These are phyloP conservation scores for Ogataea polymorpha DNA, from an alignment of 805 yeast genomes.

Conservation along the genomic window DNA sequence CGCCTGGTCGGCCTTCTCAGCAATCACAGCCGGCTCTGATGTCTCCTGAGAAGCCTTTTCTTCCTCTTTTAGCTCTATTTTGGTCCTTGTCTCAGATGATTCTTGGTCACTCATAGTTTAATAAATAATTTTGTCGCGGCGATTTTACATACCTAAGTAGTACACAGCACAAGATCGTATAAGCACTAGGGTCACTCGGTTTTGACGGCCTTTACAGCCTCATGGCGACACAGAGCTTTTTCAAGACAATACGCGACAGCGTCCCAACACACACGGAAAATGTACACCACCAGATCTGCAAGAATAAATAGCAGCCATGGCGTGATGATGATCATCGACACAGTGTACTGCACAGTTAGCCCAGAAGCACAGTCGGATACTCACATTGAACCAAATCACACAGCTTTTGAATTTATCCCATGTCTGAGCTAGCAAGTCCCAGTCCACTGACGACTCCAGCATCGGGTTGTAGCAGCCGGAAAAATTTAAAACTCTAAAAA, in stretches of 20 bases:
- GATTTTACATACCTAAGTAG: neutral
- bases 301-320: slow-evolving; percentile 26
- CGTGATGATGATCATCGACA: slow-evolving; percentile 21
- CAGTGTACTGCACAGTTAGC: slow-evolving; percentile 13
- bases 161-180: neutral
- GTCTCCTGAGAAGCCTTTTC: neutral
- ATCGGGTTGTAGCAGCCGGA: neutral
- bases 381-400: slow-evolving; percentile 22
- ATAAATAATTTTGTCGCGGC: slow-evolving; percentile 7
- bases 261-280: slow-evolving; percentile 19
- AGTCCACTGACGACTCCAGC: slow-evolving; percentile 7
- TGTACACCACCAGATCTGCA: slow-evolving; percentile 24
- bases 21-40: neutral
- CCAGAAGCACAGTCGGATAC: neutral
- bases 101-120: slow-evolving; percentile 31
- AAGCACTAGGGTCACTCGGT: neutral
- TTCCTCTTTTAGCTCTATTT: neutral
- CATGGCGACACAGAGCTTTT: neutral
- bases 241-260: neutral
- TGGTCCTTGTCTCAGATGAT: neutral
- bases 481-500: slow-evolving; percentile 2
- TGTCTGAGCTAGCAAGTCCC: slow-evolving; percentile 1
- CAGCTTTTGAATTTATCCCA: slow-evolving; percentile 15
- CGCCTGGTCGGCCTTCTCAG: neutral
- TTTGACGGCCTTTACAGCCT: neutral